Evolutionary conservation across 2,329 filamentous ascomycete species (phyloP).

Genomic region (Bipolaris bicolor): DNA sequence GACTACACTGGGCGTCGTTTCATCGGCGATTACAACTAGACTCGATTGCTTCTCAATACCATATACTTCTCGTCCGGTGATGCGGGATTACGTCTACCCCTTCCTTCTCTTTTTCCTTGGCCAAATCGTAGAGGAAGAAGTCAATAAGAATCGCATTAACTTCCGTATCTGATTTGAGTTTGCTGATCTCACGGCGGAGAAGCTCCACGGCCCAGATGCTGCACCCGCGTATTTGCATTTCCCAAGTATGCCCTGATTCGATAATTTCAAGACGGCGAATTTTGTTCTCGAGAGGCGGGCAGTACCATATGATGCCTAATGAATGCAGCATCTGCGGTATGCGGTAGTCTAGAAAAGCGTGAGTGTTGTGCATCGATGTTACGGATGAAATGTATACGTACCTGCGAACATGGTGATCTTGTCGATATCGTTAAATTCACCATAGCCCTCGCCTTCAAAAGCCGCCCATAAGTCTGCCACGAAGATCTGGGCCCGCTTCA

Average conservation of each 20-base stretch:
- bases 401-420: constrained; percentile 96
- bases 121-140: constrained; percentile 94
- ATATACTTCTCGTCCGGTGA: constrained; percentile 90
- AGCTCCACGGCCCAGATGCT: constrained; percentile 97
- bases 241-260: constrained; percentile 75
- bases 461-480: constrained; percentile 97
- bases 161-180: constrained; percentile 70
- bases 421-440: constrained; percentile 86
- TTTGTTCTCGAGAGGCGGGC: constrained; percentile 74
- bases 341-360: constrained; percentile 73
- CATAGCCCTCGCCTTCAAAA: constrained; percentile 80
- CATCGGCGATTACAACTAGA: not conserved
- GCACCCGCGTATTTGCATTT: constrained; percentile 87
- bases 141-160: constrained; percentile 93
- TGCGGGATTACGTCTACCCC: constrained; percentile 66
- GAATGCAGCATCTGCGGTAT: constrained; percentile 91
- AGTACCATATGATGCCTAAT: constrained; percentile 82
- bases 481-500: constrained; percentile 95
- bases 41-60: constrained; percentile 69
- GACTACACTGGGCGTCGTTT: not conserved
- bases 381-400: constrained; percentile 30
- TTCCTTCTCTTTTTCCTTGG: constrained; percentile 77
- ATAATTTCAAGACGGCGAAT: constrained; percentile 71
- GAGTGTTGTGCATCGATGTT: not conserved
- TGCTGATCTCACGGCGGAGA: constrained; percentile 79